Percentiles rank a stretch among this genome's conserved stretches.
phyloP scores from a whole-genome alignment of 306 rosid species.

The Dryas octopetala region DNA sequence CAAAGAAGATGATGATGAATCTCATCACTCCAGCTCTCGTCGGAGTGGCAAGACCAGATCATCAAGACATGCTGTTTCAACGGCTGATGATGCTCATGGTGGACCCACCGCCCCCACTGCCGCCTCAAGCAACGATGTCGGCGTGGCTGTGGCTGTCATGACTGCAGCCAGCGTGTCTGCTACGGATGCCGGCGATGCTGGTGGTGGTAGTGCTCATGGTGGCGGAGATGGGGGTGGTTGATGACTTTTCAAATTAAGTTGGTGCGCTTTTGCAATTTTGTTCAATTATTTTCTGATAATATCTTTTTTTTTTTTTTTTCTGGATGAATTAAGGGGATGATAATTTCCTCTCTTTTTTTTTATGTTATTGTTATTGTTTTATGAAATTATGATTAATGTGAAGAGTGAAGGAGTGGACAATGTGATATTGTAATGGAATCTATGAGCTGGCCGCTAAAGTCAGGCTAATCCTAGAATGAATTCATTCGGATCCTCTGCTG shows the following conservation, averaged over 20 bases:
- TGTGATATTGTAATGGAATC: background rate
- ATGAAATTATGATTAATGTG: background rate
- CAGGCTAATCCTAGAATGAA: too few relatives aligned
- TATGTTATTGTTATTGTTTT: background rate
- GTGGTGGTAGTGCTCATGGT: slow-evolving; percentile 39
- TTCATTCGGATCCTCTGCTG: too few relatives aligned
- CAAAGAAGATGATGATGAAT: slow-evolving; percentile 35
- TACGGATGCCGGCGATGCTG: slow-evolving; percentile 8
- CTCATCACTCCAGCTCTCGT: slow-evolving; percentile 27
- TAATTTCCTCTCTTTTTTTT: background rate
- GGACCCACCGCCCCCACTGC: slow-evolving; percentile 19
- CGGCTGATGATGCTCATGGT: slow-evolving; percentile 13
- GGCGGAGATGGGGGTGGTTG: slow-evolving; percentile 35
- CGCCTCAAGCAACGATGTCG: slow-evolving; percentile 26
- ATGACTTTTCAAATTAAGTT: background rate
- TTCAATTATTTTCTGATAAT: background rate
- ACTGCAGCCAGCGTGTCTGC: slow-evolving; percentile 28
- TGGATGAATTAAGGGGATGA: background rate
- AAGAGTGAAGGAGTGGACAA: background rate
- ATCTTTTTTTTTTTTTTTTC: background rate
- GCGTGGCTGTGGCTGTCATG: slow-evolving; percentile 28
- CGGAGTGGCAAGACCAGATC: slow-evolving; percentile 25
- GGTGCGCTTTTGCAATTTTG: background rate
- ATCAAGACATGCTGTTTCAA: slow-evolving; percentile 14
- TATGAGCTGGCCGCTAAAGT: too few relatives aligned